Conservation (phyloP, 192 early-diverging fungal genomes). For the Rhizophlyctis rosea region DNA sequence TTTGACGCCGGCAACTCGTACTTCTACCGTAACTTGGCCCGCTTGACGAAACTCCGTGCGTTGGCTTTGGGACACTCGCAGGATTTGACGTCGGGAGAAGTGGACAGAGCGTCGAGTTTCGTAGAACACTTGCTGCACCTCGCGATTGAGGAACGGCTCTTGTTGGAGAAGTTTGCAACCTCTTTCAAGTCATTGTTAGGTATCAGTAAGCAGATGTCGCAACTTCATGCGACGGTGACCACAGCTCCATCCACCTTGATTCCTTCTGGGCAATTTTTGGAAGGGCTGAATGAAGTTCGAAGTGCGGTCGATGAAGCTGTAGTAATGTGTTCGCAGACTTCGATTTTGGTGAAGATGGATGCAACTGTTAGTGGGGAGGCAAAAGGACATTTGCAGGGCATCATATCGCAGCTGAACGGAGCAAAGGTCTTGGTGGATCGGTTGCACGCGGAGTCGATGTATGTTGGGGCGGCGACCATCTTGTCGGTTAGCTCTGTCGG, state of each 20-base stretch:
- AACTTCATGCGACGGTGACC: too few species aligned
- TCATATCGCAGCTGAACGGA: too few species aligned
- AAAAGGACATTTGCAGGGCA: too few species aligned
- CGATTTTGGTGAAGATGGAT: constrained; percentile 1
- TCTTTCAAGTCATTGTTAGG: constrained; percentile 2
- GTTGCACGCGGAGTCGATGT: too few species aligned
- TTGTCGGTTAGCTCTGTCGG: too few species aligned
- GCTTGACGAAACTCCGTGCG: constrained; percentile 59
- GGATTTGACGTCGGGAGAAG: constrained; percentile 66
- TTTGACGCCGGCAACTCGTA: constrained; percentile 64
- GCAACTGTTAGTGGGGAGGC: too few species aligned
- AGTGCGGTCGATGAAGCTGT: constrained; percentile 18
- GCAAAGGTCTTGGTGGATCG: too few species aligned
- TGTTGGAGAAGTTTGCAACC: constrained; percentile 30
- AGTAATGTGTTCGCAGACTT: constrained; percentile 2
- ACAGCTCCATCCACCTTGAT: too few species aligned
- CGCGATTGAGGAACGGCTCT: constrained; percentile 53
- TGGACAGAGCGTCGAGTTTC: constrained; percentile 57
- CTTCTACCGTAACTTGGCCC: constrained; percentile 64
- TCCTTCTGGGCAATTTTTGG: too few species aligned
- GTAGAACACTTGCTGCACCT: constrained; percentile 67
- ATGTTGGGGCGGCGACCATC: too few species aligned
- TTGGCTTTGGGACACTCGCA: constrained; percentile 36
- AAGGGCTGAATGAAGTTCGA: too few species aligned
- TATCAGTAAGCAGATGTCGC: constrained; percentile 18